These are phyloP conservation scores for Onygena corvina DNA, from an alignment of 2,329 filamentous ascomycete genomes.

Conservation along the genomic window DNA sequence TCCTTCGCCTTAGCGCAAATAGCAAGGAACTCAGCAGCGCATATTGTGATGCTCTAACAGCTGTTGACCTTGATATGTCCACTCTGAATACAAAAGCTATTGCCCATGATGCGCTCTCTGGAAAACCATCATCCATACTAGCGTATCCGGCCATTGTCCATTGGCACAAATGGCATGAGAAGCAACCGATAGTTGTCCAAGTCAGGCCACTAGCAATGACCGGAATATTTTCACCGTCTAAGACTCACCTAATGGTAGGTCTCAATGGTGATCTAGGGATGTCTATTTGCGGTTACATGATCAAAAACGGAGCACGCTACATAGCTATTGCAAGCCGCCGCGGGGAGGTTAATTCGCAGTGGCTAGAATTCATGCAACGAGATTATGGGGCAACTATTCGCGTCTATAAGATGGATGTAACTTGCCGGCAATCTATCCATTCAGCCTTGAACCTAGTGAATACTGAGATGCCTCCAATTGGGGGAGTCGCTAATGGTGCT, in stretches of 20 bases:
- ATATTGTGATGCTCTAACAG: no score
- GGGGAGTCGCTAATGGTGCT: conserved; percentile 22
- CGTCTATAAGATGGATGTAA: conserved; percentile 12
- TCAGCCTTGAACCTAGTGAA: neutral
- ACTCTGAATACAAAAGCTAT: no score
- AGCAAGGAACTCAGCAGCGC: no score
- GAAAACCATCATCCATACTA: neutral
- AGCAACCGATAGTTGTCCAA: neutral
- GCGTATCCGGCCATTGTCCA: no score
- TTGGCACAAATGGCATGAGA: neutral
- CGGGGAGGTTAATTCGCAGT: conserved; percentile 18
- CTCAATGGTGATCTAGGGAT: conserved; percentile 22
- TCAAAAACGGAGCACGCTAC: conserved; percentile 20
- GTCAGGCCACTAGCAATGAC: neutral
- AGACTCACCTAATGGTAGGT: conserved; percentile 25
- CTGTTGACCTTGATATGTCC: no score
- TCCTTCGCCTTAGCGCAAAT: no score
- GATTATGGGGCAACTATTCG: neutral
- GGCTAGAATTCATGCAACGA: neutral
- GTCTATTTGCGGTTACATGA: conserved; percentile 24
- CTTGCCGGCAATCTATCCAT: conserved; percentile 14
- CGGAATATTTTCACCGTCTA: conserved; percentile 11
- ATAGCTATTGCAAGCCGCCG: conserved; percentile 24
- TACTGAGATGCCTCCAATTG: conserved; percentile 21
- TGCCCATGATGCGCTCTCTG: no score